phyloP scores from a whole-genome alignment of 2,329 filamentous ascomycete species.

The Diaporthe sp. region DNA sequence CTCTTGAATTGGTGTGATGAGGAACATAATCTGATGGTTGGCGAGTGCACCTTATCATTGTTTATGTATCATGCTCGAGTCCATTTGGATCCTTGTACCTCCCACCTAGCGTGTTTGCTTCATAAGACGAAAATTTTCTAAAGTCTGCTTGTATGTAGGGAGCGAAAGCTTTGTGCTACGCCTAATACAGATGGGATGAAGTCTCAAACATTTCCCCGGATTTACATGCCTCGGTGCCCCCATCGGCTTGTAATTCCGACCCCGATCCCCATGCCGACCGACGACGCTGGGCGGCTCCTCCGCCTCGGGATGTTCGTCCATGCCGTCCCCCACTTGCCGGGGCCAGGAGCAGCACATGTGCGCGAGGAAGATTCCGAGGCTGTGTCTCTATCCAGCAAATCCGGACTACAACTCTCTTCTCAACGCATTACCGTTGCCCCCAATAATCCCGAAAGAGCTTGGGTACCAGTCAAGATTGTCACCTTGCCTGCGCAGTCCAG shows the following conservation, averaged over 20 bases:
- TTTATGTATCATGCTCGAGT: too few relatives aligned
- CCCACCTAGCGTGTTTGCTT: neutral
- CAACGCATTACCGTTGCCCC: neutral
- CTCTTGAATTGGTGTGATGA: too few relatives aligned
- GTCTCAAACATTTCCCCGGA: neutral
- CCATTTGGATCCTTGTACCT: too few relatives aligned
- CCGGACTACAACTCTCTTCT: neutral
- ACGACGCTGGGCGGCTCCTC: neutral
- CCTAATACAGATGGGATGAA: neutral
- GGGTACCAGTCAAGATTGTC: neutral
- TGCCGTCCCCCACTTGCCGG: conserved; percentile 11
- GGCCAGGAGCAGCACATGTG: neutral
- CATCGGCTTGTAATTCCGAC: neutral
- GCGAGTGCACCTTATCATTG: neutral
- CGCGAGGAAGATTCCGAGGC: neutral
- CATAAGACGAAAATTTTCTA: neutral
- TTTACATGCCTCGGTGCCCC: neutral
- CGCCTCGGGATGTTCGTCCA: neutral
- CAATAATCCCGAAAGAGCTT: neutral
- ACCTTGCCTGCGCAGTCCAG: neutral
- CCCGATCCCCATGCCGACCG: neutral
- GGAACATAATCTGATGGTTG: too few relatives aligned
- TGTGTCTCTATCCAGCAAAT: too few relatives aligned
- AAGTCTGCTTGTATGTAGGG: neutral
- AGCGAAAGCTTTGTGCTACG: neutral